Conservation (phyloP, 371 early-diverging fungal species). For the Mucor mucedo region DNA sequence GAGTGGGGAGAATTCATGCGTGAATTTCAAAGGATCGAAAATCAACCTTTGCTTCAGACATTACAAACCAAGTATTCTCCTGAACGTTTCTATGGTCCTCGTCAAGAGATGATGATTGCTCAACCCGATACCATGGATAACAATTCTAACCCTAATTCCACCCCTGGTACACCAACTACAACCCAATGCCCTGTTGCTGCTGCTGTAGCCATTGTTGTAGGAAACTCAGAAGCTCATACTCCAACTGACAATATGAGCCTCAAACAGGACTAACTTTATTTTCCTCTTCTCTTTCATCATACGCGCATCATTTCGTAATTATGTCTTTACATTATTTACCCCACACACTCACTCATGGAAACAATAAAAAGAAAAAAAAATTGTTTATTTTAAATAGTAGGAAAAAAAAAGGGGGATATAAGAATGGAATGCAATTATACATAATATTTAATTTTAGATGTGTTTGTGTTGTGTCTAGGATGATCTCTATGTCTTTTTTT, state of each 20-base stretch:
- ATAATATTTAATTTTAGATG: background rate
- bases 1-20: conserved; percentile 57
- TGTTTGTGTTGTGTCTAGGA: background rate
- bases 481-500: background rate
- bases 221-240: background rate
- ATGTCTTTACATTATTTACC: too few species aligned
- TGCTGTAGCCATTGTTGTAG: conserved; percentile 6
- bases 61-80: conserved; percentile 48
- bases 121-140: background rate
- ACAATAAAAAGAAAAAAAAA: background rate
- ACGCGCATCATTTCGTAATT: too few species aligned
- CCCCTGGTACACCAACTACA: background rate
- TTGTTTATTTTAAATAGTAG: background rate
- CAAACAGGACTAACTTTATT: background rate
- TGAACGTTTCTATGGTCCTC: conserved; percentile 39
- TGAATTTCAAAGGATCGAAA: conserved; percentile 48
- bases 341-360: too few species aligned
- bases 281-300: background rate
- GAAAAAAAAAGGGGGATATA: too few species aligned
- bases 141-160: background rate
- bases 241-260: background rate
- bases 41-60: conserved; percentile 37
- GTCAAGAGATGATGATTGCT: conserved; percentile 14
- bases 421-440: background rate
- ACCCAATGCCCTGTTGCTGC: conserved; percentile 5